Evolutionary conservation across 2,329 filamentous ascomycete species (phyloP).

Genomic region (Fusarium continuum): DNA sequence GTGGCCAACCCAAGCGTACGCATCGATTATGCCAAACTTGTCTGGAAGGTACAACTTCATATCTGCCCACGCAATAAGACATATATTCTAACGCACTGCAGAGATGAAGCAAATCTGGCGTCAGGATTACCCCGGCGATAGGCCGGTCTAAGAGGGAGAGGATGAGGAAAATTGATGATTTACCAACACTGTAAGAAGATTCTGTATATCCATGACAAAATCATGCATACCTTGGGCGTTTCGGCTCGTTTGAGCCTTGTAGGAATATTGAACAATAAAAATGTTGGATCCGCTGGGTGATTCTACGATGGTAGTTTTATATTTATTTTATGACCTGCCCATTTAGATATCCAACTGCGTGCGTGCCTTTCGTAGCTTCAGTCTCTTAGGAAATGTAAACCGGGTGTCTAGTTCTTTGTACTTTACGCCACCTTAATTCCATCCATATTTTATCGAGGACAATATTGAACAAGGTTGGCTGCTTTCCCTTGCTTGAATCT

Average conservation of each 20-base stretch:
- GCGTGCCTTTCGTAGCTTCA: too few species aligned
- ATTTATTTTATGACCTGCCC: too few species aligned
- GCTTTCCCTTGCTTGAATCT: not conserved
- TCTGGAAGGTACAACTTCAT: conserved; percentile 71
- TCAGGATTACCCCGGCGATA: conserved; percentile 50
- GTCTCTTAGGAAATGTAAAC: too few species aligned
- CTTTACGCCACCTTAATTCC: too few species aligned
- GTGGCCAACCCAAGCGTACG: conserved; percentile 86
- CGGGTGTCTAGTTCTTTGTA: not conserved
- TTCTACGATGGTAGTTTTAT: not conserved
- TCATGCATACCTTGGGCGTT: conserved; percentile 50
- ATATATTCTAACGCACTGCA: conserved; percentile 39
- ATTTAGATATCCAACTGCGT: too few species aligned
- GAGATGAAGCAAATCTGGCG: conserved; percentile 59
- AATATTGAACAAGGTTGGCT: not conserved
- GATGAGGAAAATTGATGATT: conserved; percentile 30
- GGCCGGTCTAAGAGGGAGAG: conserved; percentile 42
- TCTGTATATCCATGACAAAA: conserved; percentile 45
- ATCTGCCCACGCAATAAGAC: not conserved
- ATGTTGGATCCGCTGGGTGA: not conserved
- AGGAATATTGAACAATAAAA: conserved; percentile 39
- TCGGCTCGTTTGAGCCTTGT: conserved; percentile 46
- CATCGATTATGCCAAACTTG: conserved; percentile 91
- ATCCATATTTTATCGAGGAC: too few species aligned
- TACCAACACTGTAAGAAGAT: conserved; percentile 43